phyloP scores from a whole-genome alignment of 2,329 filamentous ascomycete genomes.

The Polytolypa hystricis region DNA sequence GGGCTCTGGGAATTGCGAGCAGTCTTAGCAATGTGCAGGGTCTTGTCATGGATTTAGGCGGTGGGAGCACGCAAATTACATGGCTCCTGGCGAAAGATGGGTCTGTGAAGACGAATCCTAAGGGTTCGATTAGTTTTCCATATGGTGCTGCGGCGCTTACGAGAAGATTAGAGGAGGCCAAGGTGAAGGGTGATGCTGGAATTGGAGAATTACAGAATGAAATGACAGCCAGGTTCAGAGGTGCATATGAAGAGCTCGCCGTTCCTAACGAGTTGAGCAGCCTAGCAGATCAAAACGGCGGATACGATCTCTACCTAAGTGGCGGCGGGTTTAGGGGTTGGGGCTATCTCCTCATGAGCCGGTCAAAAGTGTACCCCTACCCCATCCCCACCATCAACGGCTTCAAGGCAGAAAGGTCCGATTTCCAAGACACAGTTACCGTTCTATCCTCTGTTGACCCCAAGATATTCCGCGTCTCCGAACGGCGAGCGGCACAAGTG shows the following conservation, averaged over 20 bases:
- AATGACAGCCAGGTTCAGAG: constrained; percentile 47
- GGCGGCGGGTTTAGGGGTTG: constrained; percentile 86
- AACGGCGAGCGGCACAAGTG: constrained; percentile 67
- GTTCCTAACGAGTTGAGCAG: constrained; percentile 44
- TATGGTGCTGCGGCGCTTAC: constrained; percentile 59
- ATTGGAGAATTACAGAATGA: constrained; percentile 41
- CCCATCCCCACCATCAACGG: constrained; percentile 74
- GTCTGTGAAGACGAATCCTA: constrained; percentile 39
- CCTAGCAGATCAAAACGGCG: constrained; percentile 33
- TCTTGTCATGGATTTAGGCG: constrained; percentile 77
- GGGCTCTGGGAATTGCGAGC: constrained; percentile 72
- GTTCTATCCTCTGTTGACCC: constrained; percentile 28
- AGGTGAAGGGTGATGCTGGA: constrained; percentile 32
- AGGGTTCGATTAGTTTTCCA: constrained; percentile 53
- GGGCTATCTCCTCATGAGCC: constrained; percentile 78
- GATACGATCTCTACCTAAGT: constrained; percentile 68
- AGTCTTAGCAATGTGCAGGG: constrained; percentile 60
- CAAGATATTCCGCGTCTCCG: constrained; percentile 61
- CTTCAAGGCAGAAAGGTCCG: constrained; percentile 48
- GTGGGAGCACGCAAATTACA: constrained; percentile 59
- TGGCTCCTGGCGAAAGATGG: constrained; percentile 49
- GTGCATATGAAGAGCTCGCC: constrained; percentile 47
- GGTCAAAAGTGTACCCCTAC: constrained; percentile 62
- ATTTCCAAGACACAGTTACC: constrained; percentile 48
- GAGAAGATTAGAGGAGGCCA: constrained; percentile 40